A percentile compares a stretch with the other conserved stretches of the same genome.
These are phyloP conservation scores for Lepidopterella palustris DNA, from an alignment of 495 filamentous ascomycete species.

Conservation along the genomic window DNA sequence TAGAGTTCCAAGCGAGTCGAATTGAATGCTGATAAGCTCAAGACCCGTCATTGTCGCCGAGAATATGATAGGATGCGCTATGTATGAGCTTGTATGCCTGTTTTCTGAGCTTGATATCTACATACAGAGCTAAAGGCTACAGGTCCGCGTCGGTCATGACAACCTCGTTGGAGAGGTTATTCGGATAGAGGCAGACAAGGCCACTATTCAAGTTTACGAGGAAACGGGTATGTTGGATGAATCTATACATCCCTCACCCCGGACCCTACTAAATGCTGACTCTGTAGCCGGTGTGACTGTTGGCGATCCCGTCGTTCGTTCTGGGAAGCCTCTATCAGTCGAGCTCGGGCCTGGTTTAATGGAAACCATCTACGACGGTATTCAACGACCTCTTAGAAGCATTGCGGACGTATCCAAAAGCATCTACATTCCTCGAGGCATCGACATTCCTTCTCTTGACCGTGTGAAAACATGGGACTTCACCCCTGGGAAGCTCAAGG, in stretches of 20 bases:
- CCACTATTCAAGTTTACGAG: constrained; percentile 97
- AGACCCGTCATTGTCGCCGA: constrained; percentile 96
- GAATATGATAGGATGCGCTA: constrained; percentile 97
- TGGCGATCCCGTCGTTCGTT: constrained; percentile 84
- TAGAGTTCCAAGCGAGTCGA: constrained; percentile 27
- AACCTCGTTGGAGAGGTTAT: constrained; percentile 93
- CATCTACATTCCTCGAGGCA: constrained; percentile 97
- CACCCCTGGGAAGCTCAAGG: constrained; percentile 74
- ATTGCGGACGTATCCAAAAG: constrained; percentile 70
- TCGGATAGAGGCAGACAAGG: constrained; percentile 89
- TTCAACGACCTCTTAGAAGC: constrained; percentile 84
- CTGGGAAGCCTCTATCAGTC: constrained; percentile 92
- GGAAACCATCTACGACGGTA: constrained; percentile 99
- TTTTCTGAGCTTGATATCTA: background rate
- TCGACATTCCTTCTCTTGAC: constrained; percentile 80
- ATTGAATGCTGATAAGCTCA: constrained; percentile 32
- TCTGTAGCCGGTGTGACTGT: constrained; percentile 84
- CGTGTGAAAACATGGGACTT: constrained; percentile 93
- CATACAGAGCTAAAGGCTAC: constrained; percentile 12
- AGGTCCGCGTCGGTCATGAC: constrained; percentile 86
- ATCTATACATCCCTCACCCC: background rate
- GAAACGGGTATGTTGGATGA: constrained; percentile 67
- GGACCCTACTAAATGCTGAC: background rate
- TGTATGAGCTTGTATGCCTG: constrained; percentile 87
- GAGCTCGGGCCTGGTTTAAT: constrained; percentile 95